Conservation (phyloP, 2,329 filamentous ascomycete genomes). For the Fusarium sp. region DNA sequence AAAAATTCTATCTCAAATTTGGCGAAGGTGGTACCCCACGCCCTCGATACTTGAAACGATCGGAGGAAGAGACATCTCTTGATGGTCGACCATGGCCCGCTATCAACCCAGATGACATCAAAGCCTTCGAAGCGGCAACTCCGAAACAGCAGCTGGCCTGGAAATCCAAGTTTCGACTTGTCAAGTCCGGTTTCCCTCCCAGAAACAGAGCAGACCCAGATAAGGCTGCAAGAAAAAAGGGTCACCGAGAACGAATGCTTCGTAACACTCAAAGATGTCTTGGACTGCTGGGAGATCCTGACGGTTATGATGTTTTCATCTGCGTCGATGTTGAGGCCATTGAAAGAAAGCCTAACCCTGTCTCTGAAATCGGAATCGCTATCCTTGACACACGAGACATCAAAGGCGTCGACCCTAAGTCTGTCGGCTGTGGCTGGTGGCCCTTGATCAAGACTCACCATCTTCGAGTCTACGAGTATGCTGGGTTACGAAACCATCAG, state of each 20-base stretch:
- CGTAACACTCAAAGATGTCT: constrained; percentile 77
- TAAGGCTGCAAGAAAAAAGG: constrained; percentile 63
- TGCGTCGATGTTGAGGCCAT: constrained; percentile 86
- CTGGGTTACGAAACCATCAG: constrained; percentile 72
- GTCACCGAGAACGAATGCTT: constrained; percentile 65
- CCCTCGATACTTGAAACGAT: constrained; percentile 76
- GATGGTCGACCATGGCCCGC: constrained; percentile 53
- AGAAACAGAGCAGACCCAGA: constrained; percentile 55
- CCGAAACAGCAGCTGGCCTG: constrained; percentile 27
- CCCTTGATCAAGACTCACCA: constrained; percentile 76
- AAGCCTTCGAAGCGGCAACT: constrained; percentile 46
- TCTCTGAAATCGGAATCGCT: constrained; percentile 90
- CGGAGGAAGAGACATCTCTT: constrained; percentile 56
- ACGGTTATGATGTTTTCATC: constrained; percentile 68
- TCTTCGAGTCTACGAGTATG: constrained; percentile 79
- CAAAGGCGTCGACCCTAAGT: constrained; percentile 67
- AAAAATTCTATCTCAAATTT: constrained; percentile 73
- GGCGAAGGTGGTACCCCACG: constrained; percentile 68
- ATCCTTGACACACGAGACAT: constrained; percentile 78
- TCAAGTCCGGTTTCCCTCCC: constrained; percentile 32
- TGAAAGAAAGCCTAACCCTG: constrained; percentile 72
- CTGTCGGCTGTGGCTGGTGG: constrained; percentile 75
- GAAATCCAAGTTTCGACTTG: constrained; percentile 39
- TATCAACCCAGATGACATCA: constrained; percentile 53
- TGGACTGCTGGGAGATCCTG: constrained; percentile 61